Base-by-base conservation (phyloP, 805 yeast genomes). In the Wickerhamomyces canadensis region DNA sequence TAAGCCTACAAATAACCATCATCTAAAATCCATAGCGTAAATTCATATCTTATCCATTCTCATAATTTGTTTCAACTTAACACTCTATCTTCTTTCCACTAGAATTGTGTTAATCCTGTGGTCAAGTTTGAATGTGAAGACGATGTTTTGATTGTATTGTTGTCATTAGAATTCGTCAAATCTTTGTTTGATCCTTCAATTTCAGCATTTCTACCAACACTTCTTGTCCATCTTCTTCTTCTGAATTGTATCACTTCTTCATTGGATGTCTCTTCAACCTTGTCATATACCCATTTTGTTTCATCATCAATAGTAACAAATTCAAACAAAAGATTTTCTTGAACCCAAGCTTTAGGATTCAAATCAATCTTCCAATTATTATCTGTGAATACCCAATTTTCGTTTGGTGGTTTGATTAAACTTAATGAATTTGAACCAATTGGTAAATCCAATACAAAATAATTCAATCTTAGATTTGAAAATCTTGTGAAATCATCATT, bases 251-350 rank as follows among this genome's bases (percentile, higher is more conserved):
- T n/a, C n/a, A n/a, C n/a, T n/a, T n/a, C n/a, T n/a, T n/a, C n/a
- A n/a, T n/a, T n/a, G n/a, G n/a, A n/a, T n/a, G n/a, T n/a, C n/a
- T 32, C 55, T 16, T 38, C 48, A 47, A 58, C 14, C 22, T 17
- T 53, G 56, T 86, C 95, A 55, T 86, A 86, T 15, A 84, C 91
- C 95, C 95, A 86, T 57, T 86, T 86, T 28, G 82, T 84, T 38
- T 78, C 88, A 21, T 73, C 64, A 59, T 86, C 94, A 16, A 84
- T 66, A 16, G 66, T 68, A 13, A 81, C 76, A 31, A 75, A 58
- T 39, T 74, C 80, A 21, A 49, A 41, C 12, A 81, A 60, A 35
- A 72, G 61, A 36, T 74, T 70, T 3, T 59, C 52, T 31, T 59
- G 58, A 7, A 80, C 84, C 95, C 95, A 86, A 3, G 50, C 57